Conservation (phyloP, 2,329 filamentous ascomycete species). For the Aspergillus sp. region DNA sequence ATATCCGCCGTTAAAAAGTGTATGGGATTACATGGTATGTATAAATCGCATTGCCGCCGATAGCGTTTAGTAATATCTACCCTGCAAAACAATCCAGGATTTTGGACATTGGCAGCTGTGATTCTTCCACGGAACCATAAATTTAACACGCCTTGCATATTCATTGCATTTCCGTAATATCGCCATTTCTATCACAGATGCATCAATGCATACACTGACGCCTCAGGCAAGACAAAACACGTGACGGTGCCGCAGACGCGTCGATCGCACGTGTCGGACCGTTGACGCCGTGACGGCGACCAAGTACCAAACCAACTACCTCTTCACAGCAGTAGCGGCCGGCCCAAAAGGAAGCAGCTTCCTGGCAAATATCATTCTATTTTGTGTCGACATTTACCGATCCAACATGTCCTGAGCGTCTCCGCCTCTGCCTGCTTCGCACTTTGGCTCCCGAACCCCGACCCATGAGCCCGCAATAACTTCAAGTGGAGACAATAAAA, state of each 20-base stretch:
- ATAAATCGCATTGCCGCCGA: conserved; percentile 22
- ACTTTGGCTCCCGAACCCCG: neutral
- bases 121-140: neutral
- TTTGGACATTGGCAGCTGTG: neutral
- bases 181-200: neutral
- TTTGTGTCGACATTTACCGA: neutral
- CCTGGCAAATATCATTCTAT: neutral
- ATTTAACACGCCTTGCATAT: neutral
- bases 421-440: neutral
- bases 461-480: neutral
- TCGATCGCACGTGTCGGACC: conserved; percentile 16
- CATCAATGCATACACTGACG: neutral
- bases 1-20: conserved; percentile 21
- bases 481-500: conserved; percentile 6
- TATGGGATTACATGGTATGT: conserved; percentile 19
- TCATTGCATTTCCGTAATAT: neutral
- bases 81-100: conserved; percentile 1
- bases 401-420: conserved; percentile 8
- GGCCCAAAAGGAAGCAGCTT: neutral
- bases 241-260: conserved; percentile 37
- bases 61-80: conserved; percentile 21
- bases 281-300: neutral
- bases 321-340: neutral
- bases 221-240: conserved; percentile 17
- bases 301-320: neutral